A percentile compares a stretch with the other conserved stretches of the same genome.
Evolutionary conservation across 208 protist species (phyloP).

Genomic region (Acanthamoeba culbertsoni): DNA sequence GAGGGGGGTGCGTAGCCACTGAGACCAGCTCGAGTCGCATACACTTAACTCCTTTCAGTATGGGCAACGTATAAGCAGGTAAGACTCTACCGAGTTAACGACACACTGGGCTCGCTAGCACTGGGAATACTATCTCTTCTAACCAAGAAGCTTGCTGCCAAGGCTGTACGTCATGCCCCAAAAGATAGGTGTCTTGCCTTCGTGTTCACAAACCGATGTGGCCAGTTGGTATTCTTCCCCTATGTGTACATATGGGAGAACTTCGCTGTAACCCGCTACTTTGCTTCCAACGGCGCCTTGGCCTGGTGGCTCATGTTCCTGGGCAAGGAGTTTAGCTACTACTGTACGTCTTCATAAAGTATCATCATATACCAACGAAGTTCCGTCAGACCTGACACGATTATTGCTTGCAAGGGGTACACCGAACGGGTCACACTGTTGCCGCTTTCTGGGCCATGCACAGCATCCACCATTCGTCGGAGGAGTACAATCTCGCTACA

Average conservation of each 20-base stretch:
- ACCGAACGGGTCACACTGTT: constrained; percentile 67
- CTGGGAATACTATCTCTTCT: neutral
- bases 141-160: neutral
- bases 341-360: neutral
- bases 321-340: neutral
- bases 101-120: neutral
- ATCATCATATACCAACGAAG: neutral
- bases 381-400: neutral
- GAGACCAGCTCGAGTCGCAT: no score
- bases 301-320: constrained; percentile 54
- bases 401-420: constrained; percentile 44
- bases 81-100: neutral
- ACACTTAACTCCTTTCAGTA: neutral
- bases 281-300: neutral
- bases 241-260: constrained; percentile 9
- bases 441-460: constrained; percentile 75
- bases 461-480: constrained; percentile 72
- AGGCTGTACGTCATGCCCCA: neutral
- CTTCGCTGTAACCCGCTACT: neutral
- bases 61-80: neutral
- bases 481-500: constrained; percentile 69
- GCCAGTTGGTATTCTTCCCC: neutral
- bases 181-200: neutral
- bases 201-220: neutral
- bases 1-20: no score